Base-by-base conservation (phyloP, 1,284 basidiomycete species). In the Leccinum pachyderme region DNA sequence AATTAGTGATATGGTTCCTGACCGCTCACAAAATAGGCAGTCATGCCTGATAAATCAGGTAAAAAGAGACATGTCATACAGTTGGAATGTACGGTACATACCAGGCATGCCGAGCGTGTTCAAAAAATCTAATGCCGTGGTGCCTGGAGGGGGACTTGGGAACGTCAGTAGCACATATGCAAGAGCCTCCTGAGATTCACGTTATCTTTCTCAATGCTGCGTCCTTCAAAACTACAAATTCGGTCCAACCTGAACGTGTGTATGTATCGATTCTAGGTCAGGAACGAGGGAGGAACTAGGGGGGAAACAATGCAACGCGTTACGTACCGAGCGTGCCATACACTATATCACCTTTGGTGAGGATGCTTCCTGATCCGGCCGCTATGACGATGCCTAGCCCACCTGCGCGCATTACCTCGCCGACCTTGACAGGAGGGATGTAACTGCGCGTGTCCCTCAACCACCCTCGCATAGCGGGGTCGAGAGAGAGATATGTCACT, bases 381-480 rank as follows among this genome's bases (percentile, higher is more conserved):
- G 79, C 74, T 45, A 91, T 68, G 25, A 96, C 84, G 25, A 82
- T 79, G 28, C 87, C 93, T 18, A 95, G 71, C 4, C 83, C 89
- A 3, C 62, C 60, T 0, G 89, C 84, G 27, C 93, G 82, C 93
- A 96, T 91, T 27, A 85, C 84, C 69, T 86, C 90, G 25, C 90
- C 90, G 58, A 95, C 87, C 71, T 91, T 74, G 9, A 95, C 91
- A 4, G 86, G 87, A 18, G 80, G 81, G 22, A 87, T 47, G 62
- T 89, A 91, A 66, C 81, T 86, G 49, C 88, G 79, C 18, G 65
- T 69, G 66, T 93, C 89, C 51, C 81, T 82, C 51, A 96, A 66
- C 81, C 88, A 95, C 9, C 84, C 87, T 33, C 93, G 82, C 91
- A 94, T 93, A 1, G 90, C 89, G 32, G 92, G 90, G 65, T 94